phyloP scores from a whole-genome alignment of 1,284 basidiomycete genomes.

The Retiboletus flavoniger region DNA sequence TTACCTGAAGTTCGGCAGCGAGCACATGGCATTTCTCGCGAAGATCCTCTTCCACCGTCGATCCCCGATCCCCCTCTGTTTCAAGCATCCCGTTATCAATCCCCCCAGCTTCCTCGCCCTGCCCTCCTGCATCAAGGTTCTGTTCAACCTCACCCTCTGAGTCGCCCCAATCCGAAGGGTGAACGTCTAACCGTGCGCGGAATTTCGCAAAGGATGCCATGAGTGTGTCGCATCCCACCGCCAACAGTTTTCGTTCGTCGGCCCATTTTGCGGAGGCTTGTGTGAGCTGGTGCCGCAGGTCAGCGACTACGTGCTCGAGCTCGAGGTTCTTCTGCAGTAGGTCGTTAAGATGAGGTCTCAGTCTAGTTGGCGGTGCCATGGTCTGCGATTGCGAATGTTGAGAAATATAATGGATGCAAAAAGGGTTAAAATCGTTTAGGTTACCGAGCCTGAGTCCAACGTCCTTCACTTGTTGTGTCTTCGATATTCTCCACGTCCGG shows the following conservation, averaged over 20 bases:
- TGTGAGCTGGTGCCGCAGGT: constrained; percentile 32
- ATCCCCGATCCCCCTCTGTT: constrained; percentile 13
- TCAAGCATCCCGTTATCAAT: constrained; percentile 4
- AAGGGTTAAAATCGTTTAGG: not conserved
- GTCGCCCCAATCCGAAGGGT: constrained; percentile 24
- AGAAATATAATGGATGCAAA: not conserved
- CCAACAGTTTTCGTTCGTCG: constrained; percentile 28
- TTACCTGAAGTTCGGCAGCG: constrained; percentile 19
- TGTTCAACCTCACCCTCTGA: constrained; percentile 29
- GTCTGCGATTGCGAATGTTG: not conserved
- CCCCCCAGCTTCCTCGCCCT: constrained; percentile 22
- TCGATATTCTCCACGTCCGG: constrained; percentile 4
- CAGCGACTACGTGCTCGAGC: constrained; percentile 30
- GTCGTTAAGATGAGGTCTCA: constrained; percentile 30
- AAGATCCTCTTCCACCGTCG: constrained; percentile 3
- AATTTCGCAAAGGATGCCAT: constrained; percentile 36
- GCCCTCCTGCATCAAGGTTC: constrained; percentile 19
- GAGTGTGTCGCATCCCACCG: constrained; percentile 25
- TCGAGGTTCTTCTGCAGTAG: constrained; percentile 32
- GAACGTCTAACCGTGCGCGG: constrained; percentile 26
- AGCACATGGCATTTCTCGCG: constrained; percentile 21
- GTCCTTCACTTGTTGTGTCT: not conserved
- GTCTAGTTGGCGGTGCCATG: constrained; percentile 28
- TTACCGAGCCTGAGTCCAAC: not conserved
- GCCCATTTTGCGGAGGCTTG: constrained; percentile 33